Base-by-base conservation (phyloP, 2,329 filamentous ascomycete species). In the Geosmithia morbida region DNA sequence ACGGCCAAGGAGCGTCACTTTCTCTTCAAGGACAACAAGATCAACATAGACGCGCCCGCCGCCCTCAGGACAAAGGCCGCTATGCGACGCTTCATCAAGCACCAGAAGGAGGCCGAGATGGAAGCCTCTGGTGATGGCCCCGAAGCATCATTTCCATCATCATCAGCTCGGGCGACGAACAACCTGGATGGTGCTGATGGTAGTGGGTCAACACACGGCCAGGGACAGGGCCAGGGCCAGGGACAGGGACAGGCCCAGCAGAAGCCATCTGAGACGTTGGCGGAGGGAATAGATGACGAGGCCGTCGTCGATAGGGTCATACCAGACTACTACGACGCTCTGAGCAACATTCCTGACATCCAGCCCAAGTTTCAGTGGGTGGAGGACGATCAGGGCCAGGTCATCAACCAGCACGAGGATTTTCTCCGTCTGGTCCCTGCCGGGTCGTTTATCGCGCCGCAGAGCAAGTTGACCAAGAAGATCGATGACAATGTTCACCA, bases 231-330 rank as follows among this genome's bases (percentile, higher is more conserved):
- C 4, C 22, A 26, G 22, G 22, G 22, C 4, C 22, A 26, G 22
- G 8, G 22, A 5, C 22, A 37, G 33, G 6, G 13, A 11, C 33
- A 37, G 67, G 13, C 5, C 3, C 33, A 37, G 33, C 11, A 16
- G 11, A 5, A 37, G 33, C 3, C 33, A 16, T 6, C 33, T 13
- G 88, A 94, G 60, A 92, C 87, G 1, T 72, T 97, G 17, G 90
- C 90, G 2, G 90, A 97, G 64, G 88, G 87, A n/a, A 95, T 97
- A 62, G 87, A 95, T 56, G 85, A 83, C 47, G 85, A 90, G 53
- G 33, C 22, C 22, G 22, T 26, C 22, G 82, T 86, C 51, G 88
- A 94, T 54, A 81, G 77, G 49, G 81, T 88, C 46, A 71, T 98
- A 19, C 92, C 92, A 2, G 90, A 96, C 60, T 98, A 97, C 66